Evolutionary conservation across 805 yeast species (phyloP).

Genomic region (Starmerella gropengiesseri): DNA sequence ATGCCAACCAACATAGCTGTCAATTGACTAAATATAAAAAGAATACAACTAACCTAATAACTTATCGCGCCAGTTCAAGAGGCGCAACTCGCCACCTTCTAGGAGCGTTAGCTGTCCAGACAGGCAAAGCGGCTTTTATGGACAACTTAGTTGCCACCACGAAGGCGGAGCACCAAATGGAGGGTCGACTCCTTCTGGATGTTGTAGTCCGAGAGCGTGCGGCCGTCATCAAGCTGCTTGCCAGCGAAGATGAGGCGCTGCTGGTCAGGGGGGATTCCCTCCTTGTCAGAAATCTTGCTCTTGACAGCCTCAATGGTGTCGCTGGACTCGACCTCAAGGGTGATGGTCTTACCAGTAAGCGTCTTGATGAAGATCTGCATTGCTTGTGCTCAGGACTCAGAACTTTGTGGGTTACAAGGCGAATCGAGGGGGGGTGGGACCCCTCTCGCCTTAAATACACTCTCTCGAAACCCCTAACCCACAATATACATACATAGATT

Average conservation of each 20-base stretch:
- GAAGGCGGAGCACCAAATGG: constrained; percentile 72
- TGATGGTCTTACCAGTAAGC: constrained; percentile 92
- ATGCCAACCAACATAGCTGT: neutral
- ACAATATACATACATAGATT: neutral
- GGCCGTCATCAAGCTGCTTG: constrained; percentile 90
- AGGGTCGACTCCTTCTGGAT: constrained; percentile 85
- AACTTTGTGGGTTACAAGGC: neutral
- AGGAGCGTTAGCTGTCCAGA: neutral
- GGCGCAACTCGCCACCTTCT: neutral
- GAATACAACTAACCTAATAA: neutral
- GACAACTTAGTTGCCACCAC: constrained; percentile 54
- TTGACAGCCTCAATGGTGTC: constrained; percentile 92
- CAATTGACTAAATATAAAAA: constrained; percentile 4
- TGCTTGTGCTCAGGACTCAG: constrained; percentile 18
- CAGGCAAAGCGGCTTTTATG: neutral
- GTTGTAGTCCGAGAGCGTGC: constrained; percentile 87
- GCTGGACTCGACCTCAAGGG: constrained; percentile 80
- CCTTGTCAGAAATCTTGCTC: constrained; percentile 89
- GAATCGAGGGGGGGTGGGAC: neutral
- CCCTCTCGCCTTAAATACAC: neutral
- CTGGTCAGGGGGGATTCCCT: constrained; percentile 94
- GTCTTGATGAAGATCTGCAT: constrained; percentile 92
- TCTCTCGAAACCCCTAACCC: neutral
- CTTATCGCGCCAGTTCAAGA: neutral
- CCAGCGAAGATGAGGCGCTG: constrained; percentile 92